Percentiles rank a stretch among this genome's conserved stretches.
phyloP scores from a whole-genome alignment of 2,329 filamentous ascomycete genomes.

The Rutstroemia sp. region DNA sequence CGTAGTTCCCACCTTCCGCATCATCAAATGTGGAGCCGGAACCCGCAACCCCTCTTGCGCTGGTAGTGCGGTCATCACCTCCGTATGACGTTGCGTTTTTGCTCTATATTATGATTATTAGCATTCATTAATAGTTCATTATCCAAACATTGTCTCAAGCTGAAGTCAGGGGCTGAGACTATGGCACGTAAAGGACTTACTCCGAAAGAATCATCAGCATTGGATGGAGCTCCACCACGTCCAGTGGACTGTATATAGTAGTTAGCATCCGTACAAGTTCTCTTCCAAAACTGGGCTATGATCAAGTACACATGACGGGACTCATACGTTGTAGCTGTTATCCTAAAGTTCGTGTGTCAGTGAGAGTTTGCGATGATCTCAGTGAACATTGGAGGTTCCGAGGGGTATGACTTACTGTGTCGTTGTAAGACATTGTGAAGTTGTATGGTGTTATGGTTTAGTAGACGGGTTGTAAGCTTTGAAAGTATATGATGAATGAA shows the following conservation, averaged over 20 bases:
- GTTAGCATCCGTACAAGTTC: too few species aligned
- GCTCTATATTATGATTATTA: neutral
- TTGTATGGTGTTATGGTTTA: neutral
- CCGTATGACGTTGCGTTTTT: neutral
- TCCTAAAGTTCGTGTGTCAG: too few species aligned
- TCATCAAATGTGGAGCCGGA: conserved; percentile 6
- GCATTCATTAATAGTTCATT: too few species aligned
- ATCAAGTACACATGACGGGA: too few species aligned
- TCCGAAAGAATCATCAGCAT: neutral
- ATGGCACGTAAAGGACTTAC: neutral
- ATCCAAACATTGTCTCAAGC: neutral
- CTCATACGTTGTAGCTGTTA: too few species aligned
- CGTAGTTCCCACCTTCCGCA: neutral
- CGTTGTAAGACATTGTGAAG: too few species aligned
- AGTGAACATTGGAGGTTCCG: too few species aligned
- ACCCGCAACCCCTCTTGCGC: neutral
- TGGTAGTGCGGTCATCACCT: neutral
- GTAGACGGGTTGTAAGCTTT: neutral
- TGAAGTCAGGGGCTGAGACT: too few species aligned
- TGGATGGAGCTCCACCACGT: conserved; percentile 6
- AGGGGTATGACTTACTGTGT: too few species aligned
- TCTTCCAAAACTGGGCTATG: too few species aligned
- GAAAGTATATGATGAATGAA: neutral
- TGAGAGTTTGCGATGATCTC: too few species aligned
- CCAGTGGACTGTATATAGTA: neutral